Conservation (phyloP, 495 filamentous ascomycete genomes). For the Aspergillus biplanus region DNA sequence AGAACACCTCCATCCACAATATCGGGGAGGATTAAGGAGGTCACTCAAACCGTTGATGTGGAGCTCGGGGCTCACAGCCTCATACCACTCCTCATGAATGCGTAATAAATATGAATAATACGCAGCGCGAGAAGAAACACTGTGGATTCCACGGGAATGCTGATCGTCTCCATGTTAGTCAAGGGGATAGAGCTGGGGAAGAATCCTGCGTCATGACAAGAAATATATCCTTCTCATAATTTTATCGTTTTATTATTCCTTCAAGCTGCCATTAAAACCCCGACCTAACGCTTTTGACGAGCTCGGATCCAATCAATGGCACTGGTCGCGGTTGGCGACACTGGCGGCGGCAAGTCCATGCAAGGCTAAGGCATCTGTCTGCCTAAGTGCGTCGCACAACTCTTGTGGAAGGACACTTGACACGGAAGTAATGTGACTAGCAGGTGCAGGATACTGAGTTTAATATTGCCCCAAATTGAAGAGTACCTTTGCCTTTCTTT, state of each 20-base stretch:
- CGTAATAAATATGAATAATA: not conserved
- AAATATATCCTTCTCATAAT: not conserved
- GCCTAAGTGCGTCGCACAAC: too few species aligned
- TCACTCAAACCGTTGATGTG: not conserved
- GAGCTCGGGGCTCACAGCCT: not conserved
- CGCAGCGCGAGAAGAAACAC: too few species aligned
- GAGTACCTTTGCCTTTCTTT: too few species aligned
- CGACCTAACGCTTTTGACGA: not conserved
- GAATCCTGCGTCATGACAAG: not conserved
- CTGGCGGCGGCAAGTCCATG: too few species aligned
- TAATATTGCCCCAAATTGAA: too few species aligned
- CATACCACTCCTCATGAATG: not conserved
- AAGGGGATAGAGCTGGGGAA: not conserved
- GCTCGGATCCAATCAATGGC: not conserved
- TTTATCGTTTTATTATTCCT: not conserved
- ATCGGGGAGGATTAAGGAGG: not conserved
- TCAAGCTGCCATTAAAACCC: not conserved
- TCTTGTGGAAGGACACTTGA: too few species aligned
- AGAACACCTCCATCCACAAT: not conserved
- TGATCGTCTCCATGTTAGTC: not conserved
- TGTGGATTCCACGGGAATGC: too few species aligned
- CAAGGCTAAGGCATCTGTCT: too few species aligned
- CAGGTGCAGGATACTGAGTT: too few species aligned
- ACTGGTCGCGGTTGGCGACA: not conserved
- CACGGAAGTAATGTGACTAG: too few species aligned